These are phyloP conservation scores for Leishmania major DNA, from an alignment of 208 protist genomes.

Conservation along the genomic window DNA sequence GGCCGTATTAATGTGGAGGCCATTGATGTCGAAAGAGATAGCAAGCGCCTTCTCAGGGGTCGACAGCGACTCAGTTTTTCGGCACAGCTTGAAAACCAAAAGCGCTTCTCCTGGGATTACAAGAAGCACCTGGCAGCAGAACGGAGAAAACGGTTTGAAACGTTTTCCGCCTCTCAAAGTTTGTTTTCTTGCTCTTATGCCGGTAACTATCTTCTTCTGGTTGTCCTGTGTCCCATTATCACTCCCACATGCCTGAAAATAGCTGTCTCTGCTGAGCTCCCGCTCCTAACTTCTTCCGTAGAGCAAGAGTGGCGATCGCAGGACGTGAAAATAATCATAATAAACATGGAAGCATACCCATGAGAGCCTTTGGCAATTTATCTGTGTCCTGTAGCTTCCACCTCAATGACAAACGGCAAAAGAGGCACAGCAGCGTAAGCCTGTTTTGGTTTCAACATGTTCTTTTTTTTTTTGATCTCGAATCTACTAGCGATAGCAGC, in stretches of 20 bases:
- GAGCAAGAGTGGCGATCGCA: background rate
- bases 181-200: background rate
- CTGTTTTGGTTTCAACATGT: background rate
- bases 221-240: background rate
- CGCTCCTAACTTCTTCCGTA: background rate
- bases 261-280: too few relatives aligned
- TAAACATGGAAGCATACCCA: background rate
- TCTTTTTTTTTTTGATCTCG: too few relatives aligned
- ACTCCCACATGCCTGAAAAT: background rate
- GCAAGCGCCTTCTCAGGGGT: background rate
- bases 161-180: too few relatives aligned
- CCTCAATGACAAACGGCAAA: background rate
- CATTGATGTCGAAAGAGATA: background rate
- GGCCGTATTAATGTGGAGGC: background rate
- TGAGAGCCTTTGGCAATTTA: background rate
- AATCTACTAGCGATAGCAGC: background rate
- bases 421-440: background rate
- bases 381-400: background rate
- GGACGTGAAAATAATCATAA: background rate
- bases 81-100: background rate
- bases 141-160: background rate
- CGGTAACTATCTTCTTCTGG: background rate
- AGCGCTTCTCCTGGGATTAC: background rate
- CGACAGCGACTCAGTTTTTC: background rate
- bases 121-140: background rate